Base-by-base conservation (phyloP, 371 early-diverging fungal genomes). In the Mortierella sp. region DNA sequence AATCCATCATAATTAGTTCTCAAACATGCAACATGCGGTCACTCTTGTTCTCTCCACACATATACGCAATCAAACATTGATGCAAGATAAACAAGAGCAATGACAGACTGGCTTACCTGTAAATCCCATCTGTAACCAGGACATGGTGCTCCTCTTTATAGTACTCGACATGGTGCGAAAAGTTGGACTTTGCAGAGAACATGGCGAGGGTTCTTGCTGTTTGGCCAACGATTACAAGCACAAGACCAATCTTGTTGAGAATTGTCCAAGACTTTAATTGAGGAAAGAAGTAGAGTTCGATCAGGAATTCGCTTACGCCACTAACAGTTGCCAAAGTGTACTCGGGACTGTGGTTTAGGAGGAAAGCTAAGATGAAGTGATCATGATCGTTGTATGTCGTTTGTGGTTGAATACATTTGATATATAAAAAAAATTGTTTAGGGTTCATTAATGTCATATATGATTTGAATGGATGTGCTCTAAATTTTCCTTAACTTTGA, bases 141-240 rank as follows among this genome's bases (percentile, higher is more conserved):
- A 83, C 85, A 83, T 96, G 96, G 29, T 89, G 86, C 5, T 70
- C 73, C 28, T 85, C 87, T 76, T 93, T 93, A 35, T 83, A 70
- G 58, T 88, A 88, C 28, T 86, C 89, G 54, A 96, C 90, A 56
- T 89, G 85, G 69, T 96, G 96, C 2, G 90, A 89, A 76, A 96
- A 96, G 78, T 94, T 95, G 28, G 87, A 85, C 61, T 90, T 89
- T 12, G 94, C 94, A 13, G 92, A 92, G 63, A 93, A 84, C 95
- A 95, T 94, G 61, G 95, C 95, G 13, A 86, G 66, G 12, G 93
- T 90, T 19, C 96, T 87, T 37, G 90, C 88, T 2, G 66, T 28
- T 77, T 96, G 96, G 7, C 92, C 91, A 2, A 89, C 54, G 28
- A 92, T 64, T 10, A 93, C 80, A 19, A 92, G 49, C 12, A 87